Base-by-base conservation (phyloP, 495 filamentous ascomycete species). In the Daldinia decipiens region DNA sequence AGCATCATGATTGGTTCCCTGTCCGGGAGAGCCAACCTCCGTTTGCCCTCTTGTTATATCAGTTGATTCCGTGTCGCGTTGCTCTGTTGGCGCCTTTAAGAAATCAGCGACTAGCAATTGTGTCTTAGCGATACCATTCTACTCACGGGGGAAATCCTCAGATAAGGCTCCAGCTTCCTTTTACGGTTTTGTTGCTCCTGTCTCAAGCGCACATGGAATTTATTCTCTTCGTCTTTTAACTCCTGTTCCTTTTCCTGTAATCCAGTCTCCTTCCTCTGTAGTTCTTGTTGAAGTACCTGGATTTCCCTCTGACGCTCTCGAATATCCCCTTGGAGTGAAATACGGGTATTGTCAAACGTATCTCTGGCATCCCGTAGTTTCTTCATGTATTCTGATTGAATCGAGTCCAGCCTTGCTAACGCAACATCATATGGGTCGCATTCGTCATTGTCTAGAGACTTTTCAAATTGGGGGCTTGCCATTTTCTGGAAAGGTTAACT, bases 141-240 rank as follows among this genome's bases (percentile, higher is more conserved):
- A 39, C 59, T 29, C 3, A 62, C 59, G 17, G 59, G 6, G 4
- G 45, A 9, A 8, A 62, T 12, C 29, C 21, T 62, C 1, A 62
- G n/a, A 19, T 62, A 39, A 52, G 17, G 9, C 6, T 15, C 47
- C 11, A 52, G 31, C 8, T 56, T 56, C 8, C 29, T 24, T 17
- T 39, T 53, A n/a, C 9, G 21, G 11, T 27, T 8, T 19, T 39
- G 17, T 15, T 19, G 38, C 2, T 62, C 32, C 19, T 15, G 9
- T 36, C 13, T 36, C 8, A 60, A 13, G 17, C 34, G 15, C 1
- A 11, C 13, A 1, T 53, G 4, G 12, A 53, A 53, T 5, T 53
- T 31, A 3, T 53, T 17, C 27, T 31, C 24, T 17, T 53, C 27
- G 7, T 47, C 40, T n/a, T 64, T 1, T 1, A 21, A 34, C 19